Percentiles rank a stretch among this genome's conserved stretches.
Conservation (phyloP, 2,329 filamentous ascomycete species). For the Colletotrichum tropicale region DNA sequence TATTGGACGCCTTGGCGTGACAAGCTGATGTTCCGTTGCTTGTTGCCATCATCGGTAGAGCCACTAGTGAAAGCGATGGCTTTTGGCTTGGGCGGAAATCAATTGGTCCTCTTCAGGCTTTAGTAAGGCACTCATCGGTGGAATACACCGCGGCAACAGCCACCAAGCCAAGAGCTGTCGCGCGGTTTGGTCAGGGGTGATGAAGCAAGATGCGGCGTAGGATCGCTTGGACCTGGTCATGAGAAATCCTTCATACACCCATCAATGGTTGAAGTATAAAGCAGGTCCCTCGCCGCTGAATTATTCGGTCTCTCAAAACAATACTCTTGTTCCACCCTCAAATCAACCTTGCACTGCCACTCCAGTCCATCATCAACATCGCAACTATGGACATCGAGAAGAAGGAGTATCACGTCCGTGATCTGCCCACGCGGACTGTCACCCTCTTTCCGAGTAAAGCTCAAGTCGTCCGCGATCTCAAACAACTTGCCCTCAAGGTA, state of each 20-base stretch:
- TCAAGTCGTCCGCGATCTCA: constrained; percentile 65
- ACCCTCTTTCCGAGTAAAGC: constrained; percentile 67
- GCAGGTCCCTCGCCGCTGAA: accelerated
- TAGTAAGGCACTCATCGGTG: not conserved
- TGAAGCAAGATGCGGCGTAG: not conserved
- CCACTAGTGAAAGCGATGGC: not conserved
- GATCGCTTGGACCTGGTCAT: not conserved
- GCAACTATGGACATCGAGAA: constrained; percentile 43
- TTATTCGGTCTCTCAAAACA: not conserved
- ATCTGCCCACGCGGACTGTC: constrained; percentile 64
- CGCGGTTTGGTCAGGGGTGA: not conserved
- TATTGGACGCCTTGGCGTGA: not conserved
- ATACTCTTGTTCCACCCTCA: not conserved
- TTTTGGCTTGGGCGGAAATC: not conserved
- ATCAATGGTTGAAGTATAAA: not conserved
- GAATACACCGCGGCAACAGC: not conserved
- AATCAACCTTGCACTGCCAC: not conserved
- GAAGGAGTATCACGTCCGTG: constrained; percentile 59
- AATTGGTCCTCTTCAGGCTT: not conserved
- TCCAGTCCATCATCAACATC: not conserved
- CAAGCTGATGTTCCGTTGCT: not conserved
- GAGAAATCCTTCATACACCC: not conserved
- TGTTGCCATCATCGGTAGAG: not conserved
- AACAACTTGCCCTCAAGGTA: constrained; percentile 53
- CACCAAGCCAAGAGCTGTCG: not conserved